phyloP scores from a whole-genome alignment of 2,329 filamentous ascomycete genomes.

The Orbilia blumenaviensis region DNA sequence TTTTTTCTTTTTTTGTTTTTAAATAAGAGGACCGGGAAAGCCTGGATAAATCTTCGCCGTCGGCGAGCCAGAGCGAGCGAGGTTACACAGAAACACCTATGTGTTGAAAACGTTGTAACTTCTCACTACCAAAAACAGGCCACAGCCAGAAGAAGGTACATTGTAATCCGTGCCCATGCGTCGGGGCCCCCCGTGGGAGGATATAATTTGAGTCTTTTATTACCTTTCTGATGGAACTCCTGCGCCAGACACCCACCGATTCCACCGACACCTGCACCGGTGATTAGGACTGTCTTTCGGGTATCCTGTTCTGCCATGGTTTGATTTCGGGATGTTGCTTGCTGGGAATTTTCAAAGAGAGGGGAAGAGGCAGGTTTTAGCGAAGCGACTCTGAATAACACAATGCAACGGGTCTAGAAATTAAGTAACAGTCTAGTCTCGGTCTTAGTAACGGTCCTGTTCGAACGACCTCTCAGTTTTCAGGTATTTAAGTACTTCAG shows the following conservation, averaged over 20 bases:
- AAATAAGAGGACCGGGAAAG: too few species aligned
- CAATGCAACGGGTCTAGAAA: too few species aligned
- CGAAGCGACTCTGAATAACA: too few species aligned
- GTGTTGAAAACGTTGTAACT: constrained; percentile 28
- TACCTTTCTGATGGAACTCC: constrained; percentile 67
- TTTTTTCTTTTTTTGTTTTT: too few species aligned
- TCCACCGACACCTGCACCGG: constrained; percentile 69
- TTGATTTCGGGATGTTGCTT: background rate
- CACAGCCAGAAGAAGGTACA: background rate
- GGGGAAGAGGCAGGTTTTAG: background rate
- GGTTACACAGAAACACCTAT: constrained; percentile 6
- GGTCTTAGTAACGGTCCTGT: too few species aligned
- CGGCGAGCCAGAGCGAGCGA: too few species aligned
- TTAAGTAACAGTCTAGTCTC: too few species aligned
- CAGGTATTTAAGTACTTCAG: too few species aligned
- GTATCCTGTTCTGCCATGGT: constrained; percentile 36
- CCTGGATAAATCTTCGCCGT: too few species aligned
- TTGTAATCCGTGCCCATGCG: too few species aligned
- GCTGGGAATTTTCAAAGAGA: background rate
- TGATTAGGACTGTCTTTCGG: constrained; percentile 65
- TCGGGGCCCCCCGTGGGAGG: background rate
- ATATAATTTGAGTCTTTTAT: constrained; percentile 12
- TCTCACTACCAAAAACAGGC: background rate
- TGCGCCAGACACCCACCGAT: constrained; percentile 68
- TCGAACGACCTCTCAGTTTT: too few species aligned